Evolutionary conservation across 257 asterid genomes (phyloP).

Genomic region (Leonotis leonurus): DNA sequence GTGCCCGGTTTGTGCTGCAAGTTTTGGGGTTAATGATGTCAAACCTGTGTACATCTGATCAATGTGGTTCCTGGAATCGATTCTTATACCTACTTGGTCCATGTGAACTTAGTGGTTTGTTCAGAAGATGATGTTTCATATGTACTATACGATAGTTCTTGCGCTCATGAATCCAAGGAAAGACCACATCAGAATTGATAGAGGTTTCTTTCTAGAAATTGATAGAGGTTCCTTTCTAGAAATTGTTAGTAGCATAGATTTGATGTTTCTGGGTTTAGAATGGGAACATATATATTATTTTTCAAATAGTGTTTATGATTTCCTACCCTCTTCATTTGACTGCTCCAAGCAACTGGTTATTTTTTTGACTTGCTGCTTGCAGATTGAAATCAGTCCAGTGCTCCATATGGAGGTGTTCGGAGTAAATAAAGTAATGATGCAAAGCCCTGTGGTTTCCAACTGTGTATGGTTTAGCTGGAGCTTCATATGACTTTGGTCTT

Average conservation of each 20-base stretch:
- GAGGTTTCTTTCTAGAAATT: constrained; percentile 13
- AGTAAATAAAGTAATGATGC: constrained; percentile 8
- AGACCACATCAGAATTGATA: constrained; percentile 9
- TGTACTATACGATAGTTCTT: constrained; percentile 17
- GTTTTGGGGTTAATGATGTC: constrained; percentile 80
- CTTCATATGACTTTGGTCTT: constrained; percentile 15
- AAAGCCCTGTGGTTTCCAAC: constrained; percentile 8
- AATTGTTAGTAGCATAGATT: constrained; percentile 18
- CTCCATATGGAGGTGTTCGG: constrained; percentile 14
- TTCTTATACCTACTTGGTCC: constrained; percentile 12
- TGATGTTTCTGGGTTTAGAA: constrained; percentile 16
- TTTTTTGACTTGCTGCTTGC: constrained; percentile 17
- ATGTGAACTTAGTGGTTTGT: constrained; percentile 8
- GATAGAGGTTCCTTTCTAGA: constrained; percentile 13
- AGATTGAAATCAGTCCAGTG: constrained; percentile 23
- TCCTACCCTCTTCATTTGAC: not conserved
- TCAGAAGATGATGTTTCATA: constrained; percentile 15
- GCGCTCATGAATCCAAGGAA: constrained; percentile 23
- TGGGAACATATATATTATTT: constrained; percentile 7
- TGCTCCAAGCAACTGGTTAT: constrained; percentile 15
- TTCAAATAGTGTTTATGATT: constrained; percentile 11
- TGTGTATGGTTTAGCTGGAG: constrained; percentile 17
- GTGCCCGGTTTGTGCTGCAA: constrained; percentile 87
- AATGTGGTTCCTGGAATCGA: not conserved
- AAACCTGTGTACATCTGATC: constrained; percentile 90